Conservation (phyloP, 2,329 filamentous ascomycete genomes). For the Claviceps citrina region DNA sequence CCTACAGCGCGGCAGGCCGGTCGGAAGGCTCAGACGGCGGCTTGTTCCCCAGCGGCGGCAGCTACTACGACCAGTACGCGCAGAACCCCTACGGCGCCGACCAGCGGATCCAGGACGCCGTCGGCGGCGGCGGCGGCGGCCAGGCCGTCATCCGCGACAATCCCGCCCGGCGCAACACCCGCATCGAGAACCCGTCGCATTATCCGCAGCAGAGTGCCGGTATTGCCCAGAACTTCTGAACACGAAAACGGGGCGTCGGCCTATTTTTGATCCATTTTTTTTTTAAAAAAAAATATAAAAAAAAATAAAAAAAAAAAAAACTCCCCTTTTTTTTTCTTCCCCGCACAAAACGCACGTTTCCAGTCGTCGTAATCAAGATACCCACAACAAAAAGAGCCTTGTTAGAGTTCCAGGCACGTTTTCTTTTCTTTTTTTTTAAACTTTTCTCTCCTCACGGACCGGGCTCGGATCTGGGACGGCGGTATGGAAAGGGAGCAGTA, state of each 20-base stretch:
- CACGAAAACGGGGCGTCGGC: too few species aligned
- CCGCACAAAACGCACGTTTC: too few species aligned
- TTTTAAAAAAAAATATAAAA: too few species aligned
- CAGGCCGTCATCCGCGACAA: conserved; percentile 88
- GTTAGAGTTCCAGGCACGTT: too few species aligned
- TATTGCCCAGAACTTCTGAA: conserved; percentile 80
- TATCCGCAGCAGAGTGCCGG: conserved; percentile 87
- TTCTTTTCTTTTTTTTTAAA: too few species aligned
- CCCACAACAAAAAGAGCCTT: too few species aligned
- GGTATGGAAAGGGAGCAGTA: too few species aligned
- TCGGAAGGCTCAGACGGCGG: conserved; percentile 51
- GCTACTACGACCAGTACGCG: conserved; percentile 45
- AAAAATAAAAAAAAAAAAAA: neutral
- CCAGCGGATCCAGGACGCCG: conserved; percentile 27
- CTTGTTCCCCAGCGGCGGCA: conserved; percentile 30
- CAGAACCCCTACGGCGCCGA: conserved; percentile 39
- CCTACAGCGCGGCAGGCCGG: conserved; percentile 68
- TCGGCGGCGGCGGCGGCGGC: conserved; percentile 29
- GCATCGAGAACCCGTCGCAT: conserved; percentile 80
- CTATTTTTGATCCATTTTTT: too few species aligned
- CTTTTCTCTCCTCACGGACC: too few species aligned
- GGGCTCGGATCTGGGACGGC: too few species aligned
- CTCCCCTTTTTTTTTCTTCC: too few species aligned
- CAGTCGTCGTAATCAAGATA: too few species aligned
- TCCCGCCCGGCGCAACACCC: conserved; percentile 77